Percentiles rank a stretch among this genome's conserved stretches.
These are phyloP conservation scores for Oehlia diaphana DNA, from an alignment of 192 early-diverging fungal genomes.

Conservation along the genomic window DNA sequence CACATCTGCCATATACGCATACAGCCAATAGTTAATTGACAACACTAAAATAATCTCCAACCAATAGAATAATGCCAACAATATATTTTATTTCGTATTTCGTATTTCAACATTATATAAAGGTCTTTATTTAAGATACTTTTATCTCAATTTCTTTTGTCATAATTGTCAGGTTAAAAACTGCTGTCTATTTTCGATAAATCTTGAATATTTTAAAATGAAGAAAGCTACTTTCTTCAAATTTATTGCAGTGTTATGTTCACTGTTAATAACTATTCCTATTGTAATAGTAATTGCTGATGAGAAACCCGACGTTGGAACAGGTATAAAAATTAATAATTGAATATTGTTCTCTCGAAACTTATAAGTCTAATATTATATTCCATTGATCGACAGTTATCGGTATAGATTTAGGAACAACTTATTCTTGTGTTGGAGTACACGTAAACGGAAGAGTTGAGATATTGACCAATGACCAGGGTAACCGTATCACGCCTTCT, in stretches of 20 bases:
- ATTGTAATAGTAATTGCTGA: constrained; percentile 4
- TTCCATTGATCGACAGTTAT: constrained; percentile 51
- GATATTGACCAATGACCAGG: constrained; percentile 98
- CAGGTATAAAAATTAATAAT: neutral
- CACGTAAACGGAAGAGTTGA: constrained; percentile 94
- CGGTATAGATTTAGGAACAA: constrained; percentile 97
- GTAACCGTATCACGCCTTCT: constrained; percentile 92
- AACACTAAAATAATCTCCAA: neutral
- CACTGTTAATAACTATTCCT: constrained; percentile 17
- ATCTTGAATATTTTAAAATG: neutral
- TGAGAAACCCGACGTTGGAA: constrained; percentile 3
- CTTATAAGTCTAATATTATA: neutral
- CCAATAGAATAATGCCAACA: constrained; percentile 20
- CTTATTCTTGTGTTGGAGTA: constrained; percentile 90
- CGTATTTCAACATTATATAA: neutral
- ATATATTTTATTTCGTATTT: neutral
- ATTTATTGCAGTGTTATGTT: constrained; percentile 1
- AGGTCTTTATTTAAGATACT: neutral
- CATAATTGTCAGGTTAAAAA: neutral
- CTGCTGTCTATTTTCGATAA: neutral
- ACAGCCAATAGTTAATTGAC: constrained; percentile 10
- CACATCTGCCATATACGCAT: neutral
- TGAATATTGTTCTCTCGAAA: neutral
- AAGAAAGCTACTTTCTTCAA: constrained; percentile 19
- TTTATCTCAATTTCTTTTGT: neutral